Conservation (phyloP, 108 stramenopile species). For the Discostella stelligeroides region DNA sequence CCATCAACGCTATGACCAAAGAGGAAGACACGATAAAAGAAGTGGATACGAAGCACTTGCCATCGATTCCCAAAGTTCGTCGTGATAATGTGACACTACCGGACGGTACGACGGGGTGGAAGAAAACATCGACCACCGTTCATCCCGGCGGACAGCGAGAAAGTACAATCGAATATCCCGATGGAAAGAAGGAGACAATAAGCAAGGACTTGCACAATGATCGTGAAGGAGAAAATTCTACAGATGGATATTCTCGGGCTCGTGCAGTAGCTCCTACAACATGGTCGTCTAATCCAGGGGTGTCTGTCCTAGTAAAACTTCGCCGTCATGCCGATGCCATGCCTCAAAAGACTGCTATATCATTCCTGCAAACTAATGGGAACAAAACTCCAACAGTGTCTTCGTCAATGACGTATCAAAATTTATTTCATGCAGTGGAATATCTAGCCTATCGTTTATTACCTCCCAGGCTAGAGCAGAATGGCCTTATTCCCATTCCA, state of each 20-base stretch:
- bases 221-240: too few relatives aligned
- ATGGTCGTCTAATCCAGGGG: slow-evolving; percentile 13
- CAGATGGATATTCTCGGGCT: not conserved
- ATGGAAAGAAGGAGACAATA: slow-evolving; percentile 22
- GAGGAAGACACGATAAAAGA: too few relatives aligned
- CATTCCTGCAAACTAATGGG: slow-evolving; percentile 40
- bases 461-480: slow-evolving; percentile 1
- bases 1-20: too few relatives aligned
- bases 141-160: slow-evolving; percentile 18
- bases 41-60: too few relatives aligned
- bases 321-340: slow-evolving; percentile 5
- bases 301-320: slow-evolving; percentile 13
- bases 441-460: slow-evolving; percentile 44
- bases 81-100: too few relatives aligned
- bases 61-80: slow-evolving; percentile 69
- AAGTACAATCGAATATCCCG: slow-evolving; percentile 20
- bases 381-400: slow-evolving; percentile 21
- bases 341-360: slow-evolving; percentile 44
- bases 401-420: slow-evolving; percentile 39
- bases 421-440: slow-evolving; percentile 31
- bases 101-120: slow-evolving; percentile 31
- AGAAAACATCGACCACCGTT: slow-evolving; percentile 21
- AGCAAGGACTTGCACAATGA: not conserved
- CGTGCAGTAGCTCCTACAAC: not conserved
- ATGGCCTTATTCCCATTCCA: slow-evolving; percentile 11